Percentiles rank a stretch among this genome's conserved stretches.
These are phyloP conservation scores for Saprolegnia parasitica DNA, from an alignment of 352 stramenopile species.

Conservation along the genomic window DNA sequence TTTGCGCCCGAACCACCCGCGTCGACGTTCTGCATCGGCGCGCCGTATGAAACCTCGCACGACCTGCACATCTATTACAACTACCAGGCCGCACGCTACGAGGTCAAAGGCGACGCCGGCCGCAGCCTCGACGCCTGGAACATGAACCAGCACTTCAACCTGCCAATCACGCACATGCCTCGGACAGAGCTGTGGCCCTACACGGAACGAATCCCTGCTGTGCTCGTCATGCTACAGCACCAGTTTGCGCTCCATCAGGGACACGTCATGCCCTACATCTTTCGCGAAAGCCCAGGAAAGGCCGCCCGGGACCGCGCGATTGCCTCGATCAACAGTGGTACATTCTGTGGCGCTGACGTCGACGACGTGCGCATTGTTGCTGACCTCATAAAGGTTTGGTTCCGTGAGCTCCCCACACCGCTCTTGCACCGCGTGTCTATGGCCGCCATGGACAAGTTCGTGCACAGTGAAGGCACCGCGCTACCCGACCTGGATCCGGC, in stretches of 20 bases:
- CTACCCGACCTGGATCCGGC: constrained; percentile 29
- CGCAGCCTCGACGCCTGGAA: constrained; percentile 42
- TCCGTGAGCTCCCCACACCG: constrained; percentile 75
- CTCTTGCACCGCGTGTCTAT: constrained; percentile 78
- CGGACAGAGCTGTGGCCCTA: constrained; percentile 58
- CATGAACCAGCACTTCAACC: constrained; percentile 82
- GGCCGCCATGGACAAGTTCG: constrained; percentile 43
- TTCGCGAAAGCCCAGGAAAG: constrained; percentile 83
- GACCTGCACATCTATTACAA: constrained; percentile 87
- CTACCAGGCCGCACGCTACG: constrained; percentile 76
- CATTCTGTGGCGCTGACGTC: constrained; percentile 46
- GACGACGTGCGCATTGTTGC: constrained; percentile 82
- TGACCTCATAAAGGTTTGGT: constrained; percentile 88
- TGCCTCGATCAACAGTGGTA: constrained; percentile 75
- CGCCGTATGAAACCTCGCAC: constrained; percentile 71
- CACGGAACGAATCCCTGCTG: constrained; percentile 70
- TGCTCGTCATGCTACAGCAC: constrained; percentile 83
- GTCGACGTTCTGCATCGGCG: constrained; percentile 42
- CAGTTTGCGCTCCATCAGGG: constrained; percentile 70
- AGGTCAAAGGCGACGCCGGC: constrained; percentile 36
- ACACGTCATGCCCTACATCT: constrained; percentile 71
- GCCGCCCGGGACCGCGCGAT: constrained; percentile 79
- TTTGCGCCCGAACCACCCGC: background rate
- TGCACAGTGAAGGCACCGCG: constrained; percentile 29
- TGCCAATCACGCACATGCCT: constrained; percentile 71